Percentiles rank a stretch among this genome's conserved stretches.
Evolutionary conservation across 169 alveolate genomes (phyloP).

Genomic region (Plasmodium cynomolgi): DNA sequence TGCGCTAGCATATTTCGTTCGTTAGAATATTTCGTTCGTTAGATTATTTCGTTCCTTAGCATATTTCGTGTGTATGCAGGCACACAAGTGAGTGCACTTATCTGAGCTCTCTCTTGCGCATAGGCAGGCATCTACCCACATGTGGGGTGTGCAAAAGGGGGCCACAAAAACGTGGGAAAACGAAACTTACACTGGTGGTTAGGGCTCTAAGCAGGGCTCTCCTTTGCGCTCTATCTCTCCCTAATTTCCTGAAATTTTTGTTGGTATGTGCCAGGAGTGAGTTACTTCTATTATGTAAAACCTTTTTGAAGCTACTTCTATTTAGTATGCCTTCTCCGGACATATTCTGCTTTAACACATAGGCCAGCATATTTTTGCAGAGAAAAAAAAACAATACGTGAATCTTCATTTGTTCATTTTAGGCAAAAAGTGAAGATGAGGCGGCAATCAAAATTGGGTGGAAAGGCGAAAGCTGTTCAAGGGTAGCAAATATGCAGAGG

Average conservation of each 20-base stretch:
- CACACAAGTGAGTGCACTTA: not conserved
- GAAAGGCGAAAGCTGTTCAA: not conserved
- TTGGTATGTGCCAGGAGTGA: slow-evolving; percentile 54
- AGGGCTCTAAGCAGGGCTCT: slow-evolving; percentile 85
- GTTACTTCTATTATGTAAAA: slow-evolving; percentile 29
- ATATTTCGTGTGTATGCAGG: not conserved
- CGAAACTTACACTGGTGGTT: slow-evolving; percentile 77
- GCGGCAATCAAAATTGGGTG: not conserved
- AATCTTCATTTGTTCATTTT: slow-evolving; percentile 71
- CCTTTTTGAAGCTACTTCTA: slow-evolving; percentile 10
- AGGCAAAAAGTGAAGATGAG: not conserved
- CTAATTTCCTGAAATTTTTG: slow-evolving; percentile 76
- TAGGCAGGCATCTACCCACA: not conserved
- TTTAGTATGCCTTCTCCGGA: slow-evolving; percentile 17
- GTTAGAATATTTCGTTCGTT: not conserved
- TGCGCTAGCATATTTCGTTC: not conserved
- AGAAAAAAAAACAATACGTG: slow-evolving; percentile 33
- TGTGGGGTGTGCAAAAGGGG: not conserved
- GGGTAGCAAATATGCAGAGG: not conserved
- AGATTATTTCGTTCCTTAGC: not conserved
- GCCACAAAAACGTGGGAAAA: not conserved
- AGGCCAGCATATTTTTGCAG: slow-evolving; percentile 35
- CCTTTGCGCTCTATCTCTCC: slow-evolving; percentile 80
- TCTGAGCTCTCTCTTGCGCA: not conserved
- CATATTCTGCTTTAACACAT: slow-evolving; percentile 15